Conservation (phyloP, 768 basidiomycete species). For the Pleurotus platypus region DNA sequence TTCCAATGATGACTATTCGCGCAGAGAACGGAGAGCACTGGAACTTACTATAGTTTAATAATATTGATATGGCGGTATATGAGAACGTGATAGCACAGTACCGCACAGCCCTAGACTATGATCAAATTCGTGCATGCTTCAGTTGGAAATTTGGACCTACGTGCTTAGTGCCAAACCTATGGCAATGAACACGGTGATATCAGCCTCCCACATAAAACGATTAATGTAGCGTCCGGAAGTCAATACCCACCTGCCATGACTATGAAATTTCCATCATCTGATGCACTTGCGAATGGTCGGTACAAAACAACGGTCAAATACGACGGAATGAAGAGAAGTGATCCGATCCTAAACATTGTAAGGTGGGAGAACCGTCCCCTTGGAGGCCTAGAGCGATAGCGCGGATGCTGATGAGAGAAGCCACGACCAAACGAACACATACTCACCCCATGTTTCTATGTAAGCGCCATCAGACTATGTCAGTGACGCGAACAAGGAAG, state of each 20-base stretch:
- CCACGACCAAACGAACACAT: not conserved
- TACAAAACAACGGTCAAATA: conserved; percentile 79
- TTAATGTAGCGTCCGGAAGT: not conserved
- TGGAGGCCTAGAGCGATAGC: conserved; percentile 53
- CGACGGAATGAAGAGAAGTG: conserved; percentile 82
- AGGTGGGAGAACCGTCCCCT: conserved; percentile 80
- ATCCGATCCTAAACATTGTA: conserved; percentile 88
- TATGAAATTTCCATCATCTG: conserved; percentile 68
- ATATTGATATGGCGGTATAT: conserved; percentile 87
- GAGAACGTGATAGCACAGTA: conserved; percentile 87
- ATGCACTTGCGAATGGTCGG: conserved; percentile 66
- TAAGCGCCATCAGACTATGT: not conserved
- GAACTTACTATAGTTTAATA: conserved; percentile 77
- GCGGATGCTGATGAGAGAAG: too few species aligned
- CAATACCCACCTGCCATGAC: conserved; percentile 74
- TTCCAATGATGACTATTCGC: conserved; percentile 2
- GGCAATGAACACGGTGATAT: conserved; percentile 11
- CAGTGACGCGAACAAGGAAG: not conserved
- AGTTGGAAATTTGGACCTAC: conserved; percentile 40
- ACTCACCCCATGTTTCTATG: conserved; percentile 63
- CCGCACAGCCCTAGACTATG: conserved; percentile 63
- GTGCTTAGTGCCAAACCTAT: conserved; percentile 76
- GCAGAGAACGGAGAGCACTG: too few species aligned
- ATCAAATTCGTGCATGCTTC: not conserved
- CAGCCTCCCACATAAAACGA: not conserved